A percentile compares a stretch with the other conserved stretches of the same genome.
Evolutionary conservation across 306 rosid species (phyloP).

Genomic region (Amphicarpaea edgeworthii): DNA sequence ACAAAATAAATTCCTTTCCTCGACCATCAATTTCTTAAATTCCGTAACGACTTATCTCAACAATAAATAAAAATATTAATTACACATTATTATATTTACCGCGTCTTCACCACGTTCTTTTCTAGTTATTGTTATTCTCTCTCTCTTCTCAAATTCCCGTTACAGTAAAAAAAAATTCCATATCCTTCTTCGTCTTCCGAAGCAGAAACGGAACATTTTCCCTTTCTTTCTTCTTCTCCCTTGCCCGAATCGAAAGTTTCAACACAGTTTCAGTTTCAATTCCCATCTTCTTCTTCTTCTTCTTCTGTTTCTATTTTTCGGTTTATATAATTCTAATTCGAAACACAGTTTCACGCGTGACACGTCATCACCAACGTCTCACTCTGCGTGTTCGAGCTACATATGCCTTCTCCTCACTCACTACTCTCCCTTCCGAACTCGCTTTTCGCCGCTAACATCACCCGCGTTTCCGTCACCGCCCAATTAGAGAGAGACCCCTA

Average conservation of each 20-base stretch:
- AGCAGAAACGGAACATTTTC: not conserved
- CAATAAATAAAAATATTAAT: not conserved
- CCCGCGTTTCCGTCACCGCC: constrained; percentile 20
- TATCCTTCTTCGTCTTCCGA: not conserved
- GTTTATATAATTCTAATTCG: not conserved
- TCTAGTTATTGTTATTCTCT: not conserved
- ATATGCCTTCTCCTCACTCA: constrained; percentile 50
- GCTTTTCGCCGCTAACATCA: constrained; percentile 3
- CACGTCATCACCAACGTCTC: not conserved
- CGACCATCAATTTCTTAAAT: constrained; percentile 50
- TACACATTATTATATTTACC: constrained; percentile 5
- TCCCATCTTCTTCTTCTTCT: not conserved
- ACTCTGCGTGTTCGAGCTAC: constrained; percentile 19
- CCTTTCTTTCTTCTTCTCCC: not conserved
- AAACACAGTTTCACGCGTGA: not conserved
- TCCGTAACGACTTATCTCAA: constrained; percentile 19
- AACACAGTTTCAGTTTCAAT: constrained; percentile 5
- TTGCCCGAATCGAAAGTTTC: not conserved
- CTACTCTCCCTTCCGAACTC: not conserved
- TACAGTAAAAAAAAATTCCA: constrained; percentile 23
- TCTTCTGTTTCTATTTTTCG: not conserved
- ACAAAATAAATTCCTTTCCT: constrained; percentile 78
- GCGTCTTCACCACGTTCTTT: not conserved
- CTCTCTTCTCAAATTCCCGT: constrained; percentile 25
- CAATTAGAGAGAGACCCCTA: constrained; percentile 6